A percentile compares a stretch with the other conserved stretches of the same genome.
Evolutionary conservation across 441 rosid species (phyloP).

Genomic region (Pelargonium citronellum): DNA sequence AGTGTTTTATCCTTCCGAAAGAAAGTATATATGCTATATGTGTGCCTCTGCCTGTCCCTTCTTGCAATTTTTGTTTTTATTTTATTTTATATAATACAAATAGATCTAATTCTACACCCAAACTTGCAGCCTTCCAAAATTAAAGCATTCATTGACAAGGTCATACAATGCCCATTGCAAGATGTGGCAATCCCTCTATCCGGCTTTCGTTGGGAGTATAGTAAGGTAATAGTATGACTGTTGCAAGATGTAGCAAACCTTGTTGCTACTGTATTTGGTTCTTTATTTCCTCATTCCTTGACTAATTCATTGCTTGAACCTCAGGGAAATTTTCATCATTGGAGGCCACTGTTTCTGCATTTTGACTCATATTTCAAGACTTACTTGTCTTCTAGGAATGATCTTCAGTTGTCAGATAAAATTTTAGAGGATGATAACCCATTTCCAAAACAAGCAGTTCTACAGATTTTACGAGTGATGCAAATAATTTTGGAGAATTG

Average conservation of each 20-base stretch:
- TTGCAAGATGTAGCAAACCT: conserved; percentile 8
- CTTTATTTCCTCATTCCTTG: conserved; percentile 7
- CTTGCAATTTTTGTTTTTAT: background rate
- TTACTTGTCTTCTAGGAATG: conserved; percentile 72
- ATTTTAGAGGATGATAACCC: conserved; percentile 61
- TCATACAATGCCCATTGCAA: conserved; percentile 89
- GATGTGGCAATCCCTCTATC: conserved; percentile 98
- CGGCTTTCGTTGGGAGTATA: conserved; percentile 90
- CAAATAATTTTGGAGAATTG: conserved; percentile 86
- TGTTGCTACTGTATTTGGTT: conserved; percentile 12
- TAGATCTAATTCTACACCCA: conserved; percentile 1
- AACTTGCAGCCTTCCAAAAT: conserved; percentile 76
- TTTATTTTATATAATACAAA: background rate
- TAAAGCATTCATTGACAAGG: conserved; percentile 87
- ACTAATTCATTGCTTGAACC: conserved; percentile 32
- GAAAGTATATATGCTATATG: conserved; percentile 1
- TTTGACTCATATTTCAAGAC: conserved; percentile 90
- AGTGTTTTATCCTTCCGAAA: background rate
- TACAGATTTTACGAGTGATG: conserved; percentile 87
- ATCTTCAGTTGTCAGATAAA: conserved; percentile 65
- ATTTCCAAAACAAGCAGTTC: conserved; percentile 76
- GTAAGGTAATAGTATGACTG: conserved; percentile 48
- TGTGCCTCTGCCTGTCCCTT: background rate
- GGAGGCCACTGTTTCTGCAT: conserved; percentile 94
- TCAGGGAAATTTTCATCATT: conserved; percentile 97